Evolutionary conservation across 257 asterid genomes (phyloP).

Genomic region (Rhazya stricta): DNA sequence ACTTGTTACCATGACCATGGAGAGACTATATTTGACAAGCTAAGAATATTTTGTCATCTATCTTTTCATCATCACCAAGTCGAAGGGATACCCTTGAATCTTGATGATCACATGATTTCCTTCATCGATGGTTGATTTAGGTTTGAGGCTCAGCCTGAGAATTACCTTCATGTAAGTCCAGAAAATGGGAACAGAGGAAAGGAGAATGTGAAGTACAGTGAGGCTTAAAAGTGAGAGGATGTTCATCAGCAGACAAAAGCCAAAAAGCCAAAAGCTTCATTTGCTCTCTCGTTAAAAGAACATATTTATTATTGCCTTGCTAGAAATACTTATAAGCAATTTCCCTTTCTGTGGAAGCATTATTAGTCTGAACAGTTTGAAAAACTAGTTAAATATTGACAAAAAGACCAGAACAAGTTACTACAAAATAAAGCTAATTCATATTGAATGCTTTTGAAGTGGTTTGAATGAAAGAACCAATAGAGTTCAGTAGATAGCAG

Average conservation of each 20-base stretch:
- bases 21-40: constrained; percentile 11
- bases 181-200: neutral
- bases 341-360: neutral
- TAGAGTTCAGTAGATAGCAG: neutral
- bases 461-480: neutral
- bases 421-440: neutral
- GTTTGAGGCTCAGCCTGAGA: neutral
- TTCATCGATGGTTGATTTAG: neutral
- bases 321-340: neutral
- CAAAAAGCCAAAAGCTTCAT: constrained; percentile 4
- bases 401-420: too few species aligned
- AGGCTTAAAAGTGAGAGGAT: neutral
- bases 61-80: neutral
- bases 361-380: neutral
- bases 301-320: neutral
- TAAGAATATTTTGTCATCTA: constrained; percentile 18
- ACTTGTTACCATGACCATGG: constrained; percentile 9
- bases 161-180: neutral
- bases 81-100: neutral
- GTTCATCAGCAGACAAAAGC: constrained; percentile 6
- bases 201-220: neutral
- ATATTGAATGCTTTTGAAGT: neutral
- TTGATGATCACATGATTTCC: neutral
- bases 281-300: constrained; percentile 1
- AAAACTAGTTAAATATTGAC: neutral